A percentile compares a stretch with the other conserved stretches of the same genome.
phyloP scores from a whole-genome alignment of 2,329 filamentous ascomycete species.

The Byssothecium circinans region DNA sequence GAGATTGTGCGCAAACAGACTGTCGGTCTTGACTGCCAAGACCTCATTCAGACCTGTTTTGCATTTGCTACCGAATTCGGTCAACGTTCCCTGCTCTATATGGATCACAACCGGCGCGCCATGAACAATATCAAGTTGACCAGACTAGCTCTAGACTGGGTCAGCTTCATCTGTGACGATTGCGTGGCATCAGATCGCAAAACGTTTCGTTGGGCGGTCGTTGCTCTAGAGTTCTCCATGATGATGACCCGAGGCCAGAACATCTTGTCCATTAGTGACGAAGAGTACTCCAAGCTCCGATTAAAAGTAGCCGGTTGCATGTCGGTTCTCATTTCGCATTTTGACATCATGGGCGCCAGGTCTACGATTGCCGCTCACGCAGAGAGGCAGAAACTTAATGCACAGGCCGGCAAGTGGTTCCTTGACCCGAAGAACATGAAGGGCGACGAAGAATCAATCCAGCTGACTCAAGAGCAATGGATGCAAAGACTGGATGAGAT shows the following conservation, averaged over 20 bases:
- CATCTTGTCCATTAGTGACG: conserved; percentile 85
- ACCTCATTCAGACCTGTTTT: conserved; percentile 96
- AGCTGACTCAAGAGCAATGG: conserved; percentile 74
- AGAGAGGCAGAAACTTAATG: conserved; percentile 85
- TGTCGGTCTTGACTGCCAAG: conserved; percentile 81
- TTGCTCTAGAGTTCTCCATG: conserved; percentile 95
- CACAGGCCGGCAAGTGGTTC: conserved; percentile 72
- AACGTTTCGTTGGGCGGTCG: conserved; percentile 96
- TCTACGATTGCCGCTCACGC: conserved; percentile 92
- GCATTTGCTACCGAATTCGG: conserved; percentile 99
- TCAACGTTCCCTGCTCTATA: conserved; percentile 88
- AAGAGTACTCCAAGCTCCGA: conserved; percentile 80
- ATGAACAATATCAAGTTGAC: conserved; percentile 98
- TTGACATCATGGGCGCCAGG: conserved; percentile 97
- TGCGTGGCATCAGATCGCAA: conserved; percentile 91
- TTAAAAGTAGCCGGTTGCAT: conserved; percentile 95
- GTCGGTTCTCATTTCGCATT: conserved; percentile 95
- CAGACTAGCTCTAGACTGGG: conserved; percentile 91
- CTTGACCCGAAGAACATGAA: conserved; percentile 73
- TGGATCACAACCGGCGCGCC: conserved; percentile 91
- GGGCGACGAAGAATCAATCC: conserved; percentile 83
- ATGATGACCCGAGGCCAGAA: conserved; percentile 92
- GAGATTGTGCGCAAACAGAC: conserved; percentile 89
- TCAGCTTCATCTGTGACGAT: conserved; percentile 96
- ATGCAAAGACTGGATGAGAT: conserved; percentile 72